A percentile compares a stretch with the other conserved stretches of the same genome.
Conservation (phyloP, 768 basidiomycete genomes). For the Boletales sp. region DNA sequence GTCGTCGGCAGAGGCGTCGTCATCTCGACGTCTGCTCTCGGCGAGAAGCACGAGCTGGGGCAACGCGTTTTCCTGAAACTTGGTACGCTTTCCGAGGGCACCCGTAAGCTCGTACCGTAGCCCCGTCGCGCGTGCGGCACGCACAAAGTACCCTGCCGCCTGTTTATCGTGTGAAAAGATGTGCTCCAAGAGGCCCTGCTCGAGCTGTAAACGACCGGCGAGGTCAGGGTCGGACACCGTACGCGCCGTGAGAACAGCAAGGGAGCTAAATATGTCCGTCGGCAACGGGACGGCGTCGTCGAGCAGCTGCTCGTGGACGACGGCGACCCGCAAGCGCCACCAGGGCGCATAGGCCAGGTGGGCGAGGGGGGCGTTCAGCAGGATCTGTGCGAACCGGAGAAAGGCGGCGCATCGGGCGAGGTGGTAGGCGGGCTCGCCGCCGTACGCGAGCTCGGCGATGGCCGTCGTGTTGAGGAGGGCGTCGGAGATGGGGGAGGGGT, state of each 20-base stretch:
- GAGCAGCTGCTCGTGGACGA: slow-evolving; percentile 70
- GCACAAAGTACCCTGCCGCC: slow-evolving; percentile 74
- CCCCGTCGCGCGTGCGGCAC: slow-evolving; percentile 71
- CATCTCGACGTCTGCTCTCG: slow-evolving; percentile 59
- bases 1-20: not conserved
- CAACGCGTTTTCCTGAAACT: slow-evolving; percentile 81
- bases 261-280: slow-evolving; percentile 35
- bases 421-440: slow-evolving; percentile 96
- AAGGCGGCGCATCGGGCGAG: slow-evolving; percentile 67
- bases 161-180: slow-evolving; percentile 68
- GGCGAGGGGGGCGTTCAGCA: slow-evolving; percentile 52
- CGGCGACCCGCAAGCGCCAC: slow-evolving; percentile 80
- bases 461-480: slow-evolving; percentile 61
- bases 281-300: slow-evolving; percentile 77
- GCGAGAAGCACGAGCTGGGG: slow-evolving; percentile 93
- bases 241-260: slow-evolving; percentile 39
- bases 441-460: slow-evolving; percentile 70
- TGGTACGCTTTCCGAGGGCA: slow-evolving; percentile 89
- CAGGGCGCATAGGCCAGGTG: slow-evolving; percentile 55
- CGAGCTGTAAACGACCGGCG: slow-evolving; percentile 62
- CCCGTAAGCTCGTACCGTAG: slow-evolving; percentile 91
- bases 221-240: slow-evolving; percentile 59
- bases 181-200: slow-evolving; percentile 80
- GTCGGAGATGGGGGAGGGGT: slow-evolving; percentile 33
- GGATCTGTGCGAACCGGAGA: slow-evolving; percentile 69